Conservation (phyloP, 1,139 yeast species). For the Blastobotrys petasosporus region DNA sequence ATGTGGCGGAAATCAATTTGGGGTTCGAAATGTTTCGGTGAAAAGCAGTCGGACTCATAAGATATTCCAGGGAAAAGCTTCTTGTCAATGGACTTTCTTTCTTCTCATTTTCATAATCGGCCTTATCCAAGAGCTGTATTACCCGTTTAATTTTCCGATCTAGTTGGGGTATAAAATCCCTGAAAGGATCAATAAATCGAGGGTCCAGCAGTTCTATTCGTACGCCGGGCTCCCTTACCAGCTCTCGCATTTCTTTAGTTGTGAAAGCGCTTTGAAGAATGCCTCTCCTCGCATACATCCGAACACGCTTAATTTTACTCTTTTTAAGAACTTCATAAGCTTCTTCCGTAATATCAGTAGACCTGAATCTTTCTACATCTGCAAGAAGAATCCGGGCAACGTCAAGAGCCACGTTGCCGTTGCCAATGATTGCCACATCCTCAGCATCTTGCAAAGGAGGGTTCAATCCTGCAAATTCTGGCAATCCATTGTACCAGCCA, state of each 20-base stretch:
- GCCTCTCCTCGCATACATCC: conserved; percentile 82
- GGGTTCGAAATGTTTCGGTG: conserved; percentile 34
- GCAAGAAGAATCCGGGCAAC: conserved; percentile 73
- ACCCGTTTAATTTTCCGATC: conserved; percentile 68
- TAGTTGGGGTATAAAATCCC: conserved; percentile 38
- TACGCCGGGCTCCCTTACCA: conserved; percentile 57
- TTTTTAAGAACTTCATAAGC: conserved; percentile 51
- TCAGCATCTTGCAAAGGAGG: conserved; percentile 57
- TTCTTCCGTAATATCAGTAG: conserved; percentile 65
- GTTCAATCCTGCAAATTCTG: conserved; percentile 43
- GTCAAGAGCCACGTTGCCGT: conserved; percentile 96
- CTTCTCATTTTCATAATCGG: conserved; percentile 21
- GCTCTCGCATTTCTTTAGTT: conserved; percentile 84
- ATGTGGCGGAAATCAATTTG: conserved; percentile 41
- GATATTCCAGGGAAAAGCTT: conserved; percentile 64
- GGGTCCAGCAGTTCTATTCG: conserved; percentile 53
- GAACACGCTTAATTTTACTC: conserved; percentile 56
- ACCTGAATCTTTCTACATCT: conserved; percentile 41
- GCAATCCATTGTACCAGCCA: conserved; percentile 94
- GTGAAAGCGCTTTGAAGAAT: conserved; percentile 76
- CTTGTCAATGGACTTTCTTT: conserved; percentile 27
- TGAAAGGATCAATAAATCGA: conserved; percentile 39
- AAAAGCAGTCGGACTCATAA: conserved; percentile 60
- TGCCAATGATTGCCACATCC: conserved; percentile 80
- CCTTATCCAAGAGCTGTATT: conserved; percentile 56